Base-by-base conservation (phyloP, 2,329 filamentous ascomycete genomes). In the Pseudogymnoascus sp. region DNA sequence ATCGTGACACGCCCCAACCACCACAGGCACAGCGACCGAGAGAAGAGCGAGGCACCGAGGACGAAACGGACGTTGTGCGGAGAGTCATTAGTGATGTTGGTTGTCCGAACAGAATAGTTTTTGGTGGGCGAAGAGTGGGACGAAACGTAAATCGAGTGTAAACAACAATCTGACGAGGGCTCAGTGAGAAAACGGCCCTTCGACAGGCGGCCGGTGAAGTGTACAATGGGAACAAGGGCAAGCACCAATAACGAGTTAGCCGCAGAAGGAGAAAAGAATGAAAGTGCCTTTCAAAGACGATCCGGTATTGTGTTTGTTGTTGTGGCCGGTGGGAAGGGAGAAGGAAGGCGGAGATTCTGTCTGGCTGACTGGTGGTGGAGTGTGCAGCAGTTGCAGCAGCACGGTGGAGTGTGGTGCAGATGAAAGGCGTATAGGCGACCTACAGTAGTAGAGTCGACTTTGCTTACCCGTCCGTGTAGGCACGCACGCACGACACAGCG, bases 41-140 rank as follows among this genome's bases (percentile, higher is more conserved):
- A 32, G 58, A 37, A 61, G 50, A 57, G 58, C 57, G 59, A 62
- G 57, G 50, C 18, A 59, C 60, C 54, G 38, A 43, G 57, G 57
- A 39, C 57, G 37, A 58, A 39, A 58, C 34, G 34, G 57, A 38
- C 57, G 57, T 58, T 58, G 57, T 38, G 57, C 57, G 57, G 57
- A 22, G 37, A 38, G 57, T 58, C 57, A 58, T 58, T 58, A 58
- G 57, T 58, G 57, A 58, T 58, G 32, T 39, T 38, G 47, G 32
- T 54, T 54, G 47, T 18, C 47, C 47, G 25, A 14, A 54, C 28
- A 54, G 47, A 54, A 54, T 54, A 54, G 47, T 34, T 54, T 50
- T 54, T 54, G 47, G 47, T 54, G 47, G 47, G 47, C 47, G 47
- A 54, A 32, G 47, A 18, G 47, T 54, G 47, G 47, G 47, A 54